Base-by-base conservation (phyloP, 345 rosid species). In the Bruguiera parviflora region DNA sequence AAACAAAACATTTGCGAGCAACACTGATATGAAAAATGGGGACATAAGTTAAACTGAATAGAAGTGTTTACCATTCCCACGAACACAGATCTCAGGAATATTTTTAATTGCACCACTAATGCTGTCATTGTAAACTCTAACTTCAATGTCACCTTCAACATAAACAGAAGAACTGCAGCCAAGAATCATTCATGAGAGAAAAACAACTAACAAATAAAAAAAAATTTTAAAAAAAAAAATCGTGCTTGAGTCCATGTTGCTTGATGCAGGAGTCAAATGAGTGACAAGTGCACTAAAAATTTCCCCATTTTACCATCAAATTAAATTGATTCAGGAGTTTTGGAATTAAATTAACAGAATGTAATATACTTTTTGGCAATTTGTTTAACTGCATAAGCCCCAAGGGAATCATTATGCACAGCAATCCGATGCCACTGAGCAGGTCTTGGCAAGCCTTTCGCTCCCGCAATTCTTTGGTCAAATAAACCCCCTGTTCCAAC, bases 381-480 rank as follows among this genome's bases (percentile, higher is more conserved):
- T 73, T 92, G 83, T 78, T 86, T 93, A 64, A 90, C 97, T 57
- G 98, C 91, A 74, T 88, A 92, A 73, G 87, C 80, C 66, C 92
- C 98, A 39, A 95, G 87, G 6, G 53, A 6, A 33, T 82, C 91
- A 76, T 90, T 95, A 66, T 95, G 99, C 75, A 95, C 96, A 31
- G 92, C 98, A 72, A 92, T 81, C 77, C 99, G 86, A 81, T 92
- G 99, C 99, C 99, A 92, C 70, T 92, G 99, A 71, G 86, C 92
- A 72, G 97, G 97, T 76, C 79, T 87, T 1, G 96, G 96, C 73
- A 82, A 68, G 74, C 87, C 83, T 27, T 68, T 84, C 3, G 78
- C 76, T 58, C 84, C 83, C 13, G 70, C 53, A 67, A 78, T 77
- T 78, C 98, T 90, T 74, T 90, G 98, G 80, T 95, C 99, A 86